Evolutionary conservation across 768 basidiomycete species (phyloP), one percentile per base, ranked within the genome.

Genomic region (Boletus sp.): DNA sequence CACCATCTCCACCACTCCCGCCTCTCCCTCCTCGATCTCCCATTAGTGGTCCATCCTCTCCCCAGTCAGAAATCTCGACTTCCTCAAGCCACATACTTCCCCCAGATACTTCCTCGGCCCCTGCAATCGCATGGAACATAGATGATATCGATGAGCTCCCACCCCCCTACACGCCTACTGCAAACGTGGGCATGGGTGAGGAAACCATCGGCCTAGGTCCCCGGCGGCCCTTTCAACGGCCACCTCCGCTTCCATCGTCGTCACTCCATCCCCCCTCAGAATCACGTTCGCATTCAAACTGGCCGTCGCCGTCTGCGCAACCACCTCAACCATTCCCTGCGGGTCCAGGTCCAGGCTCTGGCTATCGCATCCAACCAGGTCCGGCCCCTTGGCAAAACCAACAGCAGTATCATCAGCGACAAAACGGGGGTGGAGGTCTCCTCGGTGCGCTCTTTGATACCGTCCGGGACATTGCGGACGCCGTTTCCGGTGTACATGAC

Each of bases 151-250:
- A 85, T n/a, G 84, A 85, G 18, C 72, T 76, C 11, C 89, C 89
- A 1, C 90, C 90, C 1, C 83, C 89, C 1, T 92, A 91, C 63
- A 88, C 88, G 0, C 73, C 82, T 0, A 60, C 77, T 2, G 80
- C 89, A 4, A 78, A 85, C 47, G 47, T 75, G 17, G 89, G 87
- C 46, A 49, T 75, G 14, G 90, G 87, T 14, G 90, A 92, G 65
- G 71, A 76, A 1, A 83, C 86, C 0, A 58, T 91, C 2, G 83
- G 88, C 52, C 71, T 79, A 18, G 89, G 90, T 0, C 89, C 89
- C 0, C 53, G 71, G 5, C 64, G 87, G 12, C 86, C 89, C 0
- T 90, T 87, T 62, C 85, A 87, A 63, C 74, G 63, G 9, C 63
- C 77, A 0, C 77, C 71, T 5, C 56, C 20, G 0, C 46, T 37